Evolutionary conservation across 345 rosid species (phyloP).

Genomic region (Eucalyptus pauciflora): DNA sequence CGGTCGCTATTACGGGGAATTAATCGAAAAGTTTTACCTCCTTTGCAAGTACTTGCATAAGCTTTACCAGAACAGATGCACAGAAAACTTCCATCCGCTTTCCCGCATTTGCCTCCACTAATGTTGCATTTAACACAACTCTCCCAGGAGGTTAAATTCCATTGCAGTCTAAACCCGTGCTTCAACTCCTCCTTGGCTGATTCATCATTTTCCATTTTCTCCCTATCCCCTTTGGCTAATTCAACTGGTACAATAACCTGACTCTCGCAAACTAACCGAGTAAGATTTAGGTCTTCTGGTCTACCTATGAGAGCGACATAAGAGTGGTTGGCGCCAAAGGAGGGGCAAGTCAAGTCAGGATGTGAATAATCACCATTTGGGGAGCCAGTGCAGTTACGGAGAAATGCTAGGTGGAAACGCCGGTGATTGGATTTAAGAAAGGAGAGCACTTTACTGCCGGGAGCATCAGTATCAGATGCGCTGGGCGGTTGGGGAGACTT

Average conservation of each 20-base stretch:
- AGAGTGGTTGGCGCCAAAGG: fast-evolving
- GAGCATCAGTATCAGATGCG: neutral
- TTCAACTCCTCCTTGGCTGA: neutral
- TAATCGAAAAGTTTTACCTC: neutral
- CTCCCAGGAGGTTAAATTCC: neutral
- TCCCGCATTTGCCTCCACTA: neutral
- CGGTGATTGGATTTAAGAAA: fast-evolving
- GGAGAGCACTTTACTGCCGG: fast-evolving
- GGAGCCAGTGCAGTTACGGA: fast-evolving
- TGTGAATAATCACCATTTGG: neutral
- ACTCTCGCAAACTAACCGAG: fast-evolving
- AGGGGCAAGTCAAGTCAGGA: neutral
- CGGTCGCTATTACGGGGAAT: neutral
- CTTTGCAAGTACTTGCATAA: neutral
- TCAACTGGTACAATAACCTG: fast-evolving
- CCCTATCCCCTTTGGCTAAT: fast-evolving
- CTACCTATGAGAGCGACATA: fast-evolving
- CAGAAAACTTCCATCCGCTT: fast-evolving
- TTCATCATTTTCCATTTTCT: fast-evolving
- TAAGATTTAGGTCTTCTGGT: fast-evolving
- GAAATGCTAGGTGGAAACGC: fast-evolving
- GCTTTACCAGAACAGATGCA: neutral
- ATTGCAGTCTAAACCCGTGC: neutral
- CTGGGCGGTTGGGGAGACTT: fast-evolving
- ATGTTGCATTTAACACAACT: neutral